Base-by-base conservation (phyloP, 345 rosid species). In the Eucalyptus caleyi region DNA sequence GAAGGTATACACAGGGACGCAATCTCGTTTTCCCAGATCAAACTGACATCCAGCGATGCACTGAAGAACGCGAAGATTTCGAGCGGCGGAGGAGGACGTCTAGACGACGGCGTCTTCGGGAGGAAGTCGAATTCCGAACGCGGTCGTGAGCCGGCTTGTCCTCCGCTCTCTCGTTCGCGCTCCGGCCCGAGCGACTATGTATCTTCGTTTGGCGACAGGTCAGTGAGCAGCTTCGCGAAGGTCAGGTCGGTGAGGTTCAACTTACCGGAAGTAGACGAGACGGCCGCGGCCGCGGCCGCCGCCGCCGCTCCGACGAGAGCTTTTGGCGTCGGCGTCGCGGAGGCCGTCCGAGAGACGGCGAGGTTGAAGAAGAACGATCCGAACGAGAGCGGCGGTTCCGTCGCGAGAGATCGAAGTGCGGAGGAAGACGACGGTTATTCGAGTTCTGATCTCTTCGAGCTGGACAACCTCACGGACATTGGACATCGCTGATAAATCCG, bases 361-460 rank as follows among this genome's bases (percentile, higher is more conserved):
- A 96, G 95, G 88, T 93, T 93, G 88, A 65, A 95, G 44, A 95
- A 92, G 94, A 96, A 89, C 12, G 96, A 94, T 93, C 98, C 91
- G 3, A 92, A 92, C 90, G 92, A 94, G 87, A 92, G 91, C 51
- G 92, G 86, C 50, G 88, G 86, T 59, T 59, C 77, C 50, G 32
- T 47, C 30, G 86, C 53, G 83, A 89, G 88, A n/a, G 90, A 91
- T 40, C 91, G 67, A 42, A 95, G 86, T 34, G 90, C 90, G 0
- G 94, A 91, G 9, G 97, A 93, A 0, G 94, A 89, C 3, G 93
- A 95, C 1, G 94, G 99, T 88, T 97, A 59, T 87, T 96, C 99
- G 12, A 97, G 99, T 90, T 97, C 99, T 5, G 99, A 98, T 94
- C 93, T 98, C 30, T 98, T 98, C 53, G 99, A 98, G 86, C 69